Evolutionary conservation across 148 eudicot genomes (phyloP), one percentile per base, ranked within the genome.

Genomic region (Nepenthes mirabilis): DNA sequence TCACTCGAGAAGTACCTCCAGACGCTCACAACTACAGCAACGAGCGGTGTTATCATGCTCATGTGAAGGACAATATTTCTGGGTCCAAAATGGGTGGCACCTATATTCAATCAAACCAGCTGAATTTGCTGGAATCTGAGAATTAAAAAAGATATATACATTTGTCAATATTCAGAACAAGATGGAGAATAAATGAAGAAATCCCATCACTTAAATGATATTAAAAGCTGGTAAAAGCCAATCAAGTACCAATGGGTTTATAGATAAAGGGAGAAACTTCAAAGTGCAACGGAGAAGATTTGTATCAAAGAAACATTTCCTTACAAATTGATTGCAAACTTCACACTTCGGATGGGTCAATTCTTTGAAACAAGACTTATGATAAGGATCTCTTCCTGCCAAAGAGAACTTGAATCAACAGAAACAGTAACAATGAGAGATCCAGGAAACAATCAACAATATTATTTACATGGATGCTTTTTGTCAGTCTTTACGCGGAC

Each of bases 81-180:
- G 99, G 10, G 87, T 69, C 99, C 97, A 94, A 71, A 86, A 94
- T 12, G 99, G 99, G 61, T 94, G 99, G 77, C 99, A 94, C 67
- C 93, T 78, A 58, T 89, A 94, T 82, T 94, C 97, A 5, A 94
- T 94, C 74, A 89, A 73, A 37, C 99, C 99, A 64, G 82, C 80
- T 68, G 81, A 77, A 68, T 94, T 94, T 43, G 87, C 81, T 51
- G 99, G 99, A 63, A 93, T 93, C 99, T 93, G 83, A 47, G 68
- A 65, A 43, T 9, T 13, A 49, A 58, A 55, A 34, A 9, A 35
- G 35, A 36, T 34, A 47, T 14, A 49, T 11, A n/a, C 3, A 49
- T 49, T 4, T 40, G 45, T 40, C 45, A 40, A 8, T 8, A 63
- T 10, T 59, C 36, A 61, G 33, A 43, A 48, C n/a, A 34, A 23